phyloP scores from a whole-genome alignment of 2,329 filamentous ascomycete species.

The Eutypa lata region DNA sequence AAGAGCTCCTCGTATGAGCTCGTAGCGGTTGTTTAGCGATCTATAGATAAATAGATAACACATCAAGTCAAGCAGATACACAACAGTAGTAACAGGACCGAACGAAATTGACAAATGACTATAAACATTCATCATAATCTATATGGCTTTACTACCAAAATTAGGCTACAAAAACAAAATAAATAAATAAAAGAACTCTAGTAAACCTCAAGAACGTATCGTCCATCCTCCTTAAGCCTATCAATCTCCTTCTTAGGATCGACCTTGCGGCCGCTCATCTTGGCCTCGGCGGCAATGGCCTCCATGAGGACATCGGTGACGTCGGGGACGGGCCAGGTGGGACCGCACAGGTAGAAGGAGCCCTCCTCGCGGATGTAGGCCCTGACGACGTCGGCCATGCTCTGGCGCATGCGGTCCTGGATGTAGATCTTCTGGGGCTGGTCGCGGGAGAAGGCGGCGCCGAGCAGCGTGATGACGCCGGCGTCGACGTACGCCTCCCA shows the following conservation, averaged over 20 bases:
- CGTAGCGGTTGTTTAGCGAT: too few species aligned
- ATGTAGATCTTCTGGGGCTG: conserved; percentile 99
- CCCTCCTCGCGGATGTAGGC: conserved; percentile 87
- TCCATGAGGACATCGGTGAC: conserved; percentile 93
- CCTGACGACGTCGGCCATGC: conserved; percentile 74
- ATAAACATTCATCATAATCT: too few species aligned
- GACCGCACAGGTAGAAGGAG: conserved; percentile 94
- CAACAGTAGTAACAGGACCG: too few species aligned
- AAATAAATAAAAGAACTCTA: conserved; percentile 39
- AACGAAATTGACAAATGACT: too few species aligned
- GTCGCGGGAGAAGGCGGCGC: conserved; percentile 91
- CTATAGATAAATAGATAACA: too few species aligned
- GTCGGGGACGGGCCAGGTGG: conserved; percentile 97
- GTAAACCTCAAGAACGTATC: conserved; percentile 97
- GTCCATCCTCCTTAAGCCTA: conserved; percentile 87
- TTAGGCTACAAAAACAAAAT: too few species aligned
- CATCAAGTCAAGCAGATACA: too few species aligned
- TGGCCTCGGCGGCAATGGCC: conserved; percentile 76
- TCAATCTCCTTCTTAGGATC: conserved; percentile 91
- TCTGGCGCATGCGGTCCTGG: conserved; percentile 95
- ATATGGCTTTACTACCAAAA: too few species aligned
- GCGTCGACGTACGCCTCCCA: conserved; percentile 98
- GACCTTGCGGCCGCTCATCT: conserved; percentile 71
- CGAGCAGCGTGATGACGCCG: conserved; percentile 90
- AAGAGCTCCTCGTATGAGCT: too few species aligned